Percentiles rank a stretch among this genome's conserved stretches.
These are phyloP conservation scores for Symbiodinium pilosum DNA, from an alignment of 73 alveolate genomes.

Conservation along the genomic window DNA sequence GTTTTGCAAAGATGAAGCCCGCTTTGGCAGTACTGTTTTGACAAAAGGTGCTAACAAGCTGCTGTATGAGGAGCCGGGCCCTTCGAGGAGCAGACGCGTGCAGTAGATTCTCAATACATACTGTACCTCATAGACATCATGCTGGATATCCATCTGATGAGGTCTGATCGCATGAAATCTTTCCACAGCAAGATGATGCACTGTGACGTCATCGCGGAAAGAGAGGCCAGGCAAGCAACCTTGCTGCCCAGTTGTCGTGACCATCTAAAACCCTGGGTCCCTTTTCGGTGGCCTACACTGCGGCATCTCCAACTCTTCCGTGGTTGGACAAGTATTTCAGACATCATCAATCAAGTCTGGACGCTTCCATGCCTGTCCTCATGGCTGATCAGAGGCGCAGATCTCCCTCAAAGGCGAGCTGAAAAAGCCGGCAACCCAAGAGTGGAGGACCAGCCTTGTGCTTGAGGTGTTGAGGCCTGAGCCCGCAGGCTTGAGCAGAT, in stretches of 20 bases:
- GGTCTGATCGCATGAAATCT: slow-evolving; percentile 98
- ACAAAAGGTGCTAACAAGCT: slow-evolving; percentile 96
- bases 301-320: no score
- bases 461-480: neutral
- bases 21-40: no score
- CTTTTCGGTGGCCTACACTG: no score
- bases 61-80: slow-evolving; percentile 95
- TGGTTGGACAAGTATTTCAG: no score
- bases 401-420: slow-evolving; percentile 96
- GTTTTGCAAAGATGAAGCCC: no score
- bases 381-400: slow-evolving; percentile 82
- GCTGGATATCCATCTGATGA: neutral
- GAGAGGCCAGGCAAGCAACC: slow-evolving; percentile 85
- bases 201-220: slow-evolving; percentile 97
- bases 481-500: slow-evolving; percentile 96
- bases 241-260: no score
- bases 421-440: slow-evolving; percentile 64
- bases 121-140: no score
- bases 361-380: no score
- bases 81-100: neutral
- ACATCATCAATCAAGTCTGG: no score
- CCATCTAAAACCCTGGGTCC: no score
- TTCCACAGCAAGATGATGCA: slow-evolving; percentile 97
- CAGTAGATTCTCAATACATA: no score
- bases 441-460: neutral